phyloP scores from a whole-genome alignment of 2,329 filamentous ascomycete genomes.

The Huntiella abstrusa region DNA sequence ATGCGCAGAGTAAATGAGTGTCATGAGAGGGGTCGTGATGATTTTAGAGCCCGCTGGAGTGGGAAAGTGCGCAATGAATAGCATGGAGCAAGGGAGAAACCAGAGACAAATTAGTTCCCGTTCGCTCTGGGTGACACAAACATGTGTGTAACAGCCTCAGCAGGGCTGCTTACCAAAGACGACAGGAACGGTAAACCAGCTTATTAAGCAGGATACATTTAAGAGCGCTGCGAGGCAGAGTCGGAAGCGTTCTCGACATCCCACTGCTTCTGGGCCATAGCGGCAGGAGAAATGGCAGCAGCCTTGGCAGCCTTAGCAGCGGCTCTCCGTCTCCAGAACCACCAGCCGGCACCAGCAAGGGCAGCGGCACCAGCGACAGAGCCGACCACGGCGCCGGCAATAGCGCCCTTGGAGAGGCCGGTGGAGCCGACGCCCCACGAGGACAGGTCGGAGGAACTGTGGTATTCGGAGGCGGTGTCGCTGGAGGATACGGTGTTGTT shows the following conservation, averaged over 20 bases:
- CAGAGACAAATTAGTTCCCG: background rate
- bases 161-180: background rate
- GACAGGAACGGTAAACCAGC: background rate
- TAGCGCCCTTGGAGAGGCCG: slow-evolving; percentile 44
- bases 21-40: slow-evolving; percentile 1
- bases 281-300: background rate
- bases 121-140: background rate
- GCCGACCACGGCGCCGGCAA: slow-evolving; percentile 59
- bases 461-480: slow-evolving; percentile 14
- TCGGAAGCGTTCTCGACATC: slow-evolving; percentile 5
- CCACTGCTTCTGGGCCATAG: slow-evolving; percentile 8
- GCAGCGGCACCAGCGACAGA: slow-evolving; percentile 42
- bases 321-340: slow-evolving; percentile 26
- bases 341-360: slow-evolving; percentile 37
- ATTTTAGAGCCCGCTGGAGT: background rate
- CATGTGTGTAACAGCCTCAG: background rate
- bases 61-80: background rate
- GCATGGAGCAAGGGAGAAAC: background rate
- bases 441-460: background rate
- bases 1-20: background rate
- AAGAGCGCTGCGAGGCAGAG: slow-evolving; percentile 6
- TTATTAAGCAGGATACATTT: background rate
- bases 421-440: slow-evolving; percentile 10
- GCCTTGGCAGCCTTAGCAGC: background rate
- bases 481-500: slow-evolving; percentile 12